phyloP scores from a whole-genome alignment of 2,329 filamentous ascomycete species.

The Cercospora citrullina region DNA sequence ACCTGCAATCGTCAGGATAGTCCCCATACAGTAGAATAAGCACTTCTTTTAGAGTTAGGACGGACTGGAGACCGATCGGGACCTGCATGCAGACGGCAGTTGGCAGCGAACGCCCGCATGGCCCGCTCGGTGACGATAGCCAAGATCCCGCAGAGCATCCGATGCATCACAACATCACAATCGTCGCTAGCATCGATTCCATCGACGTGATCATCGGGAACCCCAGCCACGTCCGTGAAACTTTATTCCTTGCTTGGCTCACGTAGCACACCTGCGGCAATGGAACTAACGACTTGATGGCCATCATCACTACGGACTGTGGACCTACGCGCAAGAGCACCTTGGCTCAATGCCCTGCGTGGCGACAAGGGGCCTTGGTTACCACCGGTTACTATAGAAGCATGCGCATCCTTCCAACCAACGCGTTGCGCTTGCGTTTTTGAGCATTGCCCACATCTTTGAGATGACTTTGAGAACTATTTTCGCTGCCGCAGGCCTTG shows the following conservation, averaged over 20 bases:
- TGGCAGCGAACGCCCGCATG: not conserved
- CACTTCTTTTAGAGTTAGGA: not conserved
- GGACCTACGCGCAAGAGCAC: not conserved
- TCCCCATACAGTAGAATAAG: not conserved
- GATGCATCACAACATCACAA: slow-evolving; percentile 8
- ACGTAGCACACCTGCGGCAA: not conserved
- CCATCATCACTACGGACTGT: not conserved
- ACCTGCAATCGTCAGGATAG: not conserved
- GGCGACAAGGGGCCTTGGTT: not conserved
- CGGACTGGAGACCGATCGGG: not conserved
- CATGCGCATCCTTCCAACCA: not conserved
- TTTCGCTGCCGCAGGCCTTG: not conserved
- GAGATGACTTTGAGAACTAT: not conserved
- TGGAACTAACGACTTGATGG: not conserved
- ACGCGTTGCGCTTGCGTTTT: not conserved
- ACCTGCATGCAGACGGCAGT: slow-evolving; percentile 3
- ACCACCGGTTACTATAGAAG: not conserved
- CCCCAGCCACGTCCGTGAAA: not conserved
- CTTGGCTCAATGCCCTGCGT: not conserved
- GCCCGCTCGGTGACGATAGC: slow-evolving; percentile 4
- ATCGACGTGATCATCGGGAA: not conserved
- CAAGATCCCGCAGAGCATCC: slow-evolving; percentile 8
- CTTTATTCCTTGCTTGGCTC: slow-evolving; percentile 10
- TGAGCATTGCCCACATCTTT: not conserved
- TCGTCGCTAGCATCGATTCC: not conserved